These are phyloP conservation scores for Kwoniella sp. DNA, from an alignment of 768 basidiomycete species.

Conservation along the genomic window DNA sequence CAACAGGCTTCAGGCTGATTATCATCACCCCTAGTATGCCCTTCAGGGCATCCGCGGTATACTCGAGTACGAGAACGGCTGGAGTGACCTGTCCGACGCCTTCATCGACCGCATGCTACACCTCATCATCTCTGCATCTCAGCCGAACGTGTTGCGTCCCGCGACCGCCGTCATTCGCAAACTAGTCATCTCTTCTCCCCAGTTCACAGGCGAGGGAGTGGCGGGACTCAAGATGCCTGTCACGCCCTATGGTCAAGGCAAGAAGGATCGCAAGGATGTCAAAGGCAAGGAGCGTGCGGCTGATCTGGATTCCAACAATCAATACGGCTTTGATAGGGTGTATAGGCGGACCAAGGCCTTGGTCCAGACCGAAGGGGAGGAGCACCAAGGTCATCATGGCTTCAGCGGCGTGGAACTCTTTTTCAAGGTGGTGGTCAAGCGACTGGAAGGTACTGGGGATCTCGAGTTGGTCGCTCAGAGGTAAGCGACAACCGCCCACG, in stretches of 20 bases:
- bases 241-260: conserved; percentile 13
- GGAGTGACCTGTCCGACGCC: conserved; percentile 24
- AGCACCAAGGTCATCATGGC: not conserved
- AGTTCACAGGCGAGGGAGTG: not conserved
- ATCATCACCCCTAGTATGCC: conserved; percentile 32
- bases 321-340: conserved; percentile 33
- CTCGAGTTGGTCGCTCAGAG: conserved; percentile 39
- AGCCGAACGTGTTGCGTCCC: conserved; percentile 42
- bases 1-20: not conserved
- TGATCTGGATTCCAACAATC: conserved; percentile 7
- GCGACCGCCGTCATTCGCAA: conserved; percentile 40
- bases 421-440: conserved; percentile 26
- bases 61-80: conserved; percentile 39
- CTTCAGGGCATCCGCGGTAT: conserved; percentile 40
- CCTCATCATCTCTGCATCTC: conserved; percentile 21
- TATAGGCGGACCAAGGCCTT: conserved; percentile 21
- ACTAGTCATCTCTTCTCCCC: conserved; percentile 36
- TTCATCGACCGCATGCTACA: conserved; percentile 29
- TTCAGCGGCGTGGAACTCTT: conserved; percentile 12
- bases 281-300: conserved; percentile 15
- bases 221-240: conserved; percentile 14
- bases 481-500: conserved; percentile 11
- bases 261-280: conserved; percentile 19
- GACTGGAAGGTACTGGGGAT: conserved; percentile 40
- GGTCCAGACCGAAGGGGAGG: conserved; percentile 3